Percentiles rank a stretch among this genome's conserved stretches.
Conservation (phyloP, 176 grass and related monocot species). For the Raddia guianensis region DNA sequence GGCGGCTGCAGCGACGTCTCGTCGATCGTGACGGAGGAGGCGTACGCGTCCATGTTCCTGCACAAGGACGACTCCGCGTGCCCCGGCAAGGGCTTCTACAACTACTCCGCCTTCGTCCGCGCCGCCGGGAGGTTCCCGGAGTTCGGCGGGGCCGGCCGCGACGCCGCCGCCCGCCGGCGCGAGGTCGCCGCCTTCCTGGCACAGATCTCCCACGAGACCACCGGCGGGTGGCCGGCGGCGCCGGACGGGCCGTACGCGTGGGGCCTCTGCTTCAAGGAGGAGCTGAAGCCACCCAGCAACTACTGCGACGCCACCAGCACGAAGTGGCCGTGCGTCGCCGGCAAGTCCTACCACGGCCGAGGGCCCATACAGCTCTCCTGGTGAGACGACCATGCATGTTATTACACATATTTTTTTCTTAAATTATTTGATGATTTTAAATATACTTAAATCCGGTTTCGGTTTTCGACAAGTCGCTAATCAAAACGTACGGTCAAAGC, state of each 20-base stretch:
- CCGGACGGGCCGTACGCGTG: constrained; percentile 69
- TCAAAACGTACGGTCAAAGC: too few species aligned
- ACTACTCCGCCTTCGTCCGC: constrained; percentile 59
- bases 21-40: constrained; percentile 53
- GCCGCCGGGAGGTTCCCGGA: constrained; percentile 50
- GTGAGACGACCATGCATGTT: neutral
- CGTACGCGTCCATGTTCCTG: constrained; percentile 49
- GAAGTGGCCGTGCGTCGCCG: constrained; percentile 52
- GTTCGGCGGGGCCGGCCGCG: constrained; percentile 46
- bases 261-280: constrained; percentile 90
- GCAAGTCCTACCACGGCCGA: constrained; percentile 77
- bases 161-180: constrained; percentile 37
- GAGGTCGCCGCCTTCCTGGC: constrained; percentile 85
- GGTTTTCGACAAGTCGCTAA: too few species aligned
- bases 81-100: constrained; percentile 72
- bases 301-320: constrained; percentile 61
- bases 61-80: constrained; percentile 72
- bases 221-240: constrained; percentile 76
- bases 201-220: constrained; percentile 84
- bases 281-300: constrained; percentile 46
- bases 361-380: constrained; percentile 90
- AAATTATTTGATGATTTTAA: too few species aligned
- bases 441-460: too few species aligned
- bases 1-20: neutral
- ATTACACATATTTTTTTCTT: too few species aligned